A percentile compares a stretch with the other conserved stretches of the same genome.
Evolutionary conservation across 192 early-diverging fungal species (phyloP).

Genomic region (Phycomyces blakesleeanus): DNA sequence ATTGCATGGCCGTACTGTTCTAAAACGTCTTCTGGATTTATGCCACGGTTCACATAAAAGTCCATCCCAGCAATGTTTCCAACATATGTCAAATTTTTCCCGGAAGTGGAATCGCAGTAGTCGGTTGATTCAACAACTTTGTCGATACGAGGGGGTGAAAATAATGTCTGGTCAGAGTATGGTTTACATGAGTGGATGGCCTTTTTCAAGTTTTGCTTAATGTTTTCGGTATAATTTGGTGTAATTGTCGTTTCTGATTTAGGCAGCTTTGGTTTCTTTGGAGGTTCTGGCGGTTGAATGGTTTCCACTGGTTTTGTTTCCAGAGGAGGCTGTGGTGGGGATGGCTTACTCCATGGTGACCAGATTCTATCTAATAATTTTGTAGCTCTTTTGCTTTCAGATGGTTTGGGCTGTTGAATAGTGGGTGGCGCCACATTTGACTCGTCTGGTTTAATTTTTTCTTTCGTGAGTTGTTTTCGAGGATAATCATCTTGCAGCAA

Average conservation of each 20-base stretch:
- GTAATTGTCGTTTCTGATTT: constrained; percentile 26
- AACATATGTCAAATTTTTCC: constrained; percentile 41
- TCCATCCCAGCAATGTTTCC: constrained; percentile 37
- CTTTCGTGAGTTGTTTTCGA: constrained; percentile 11
- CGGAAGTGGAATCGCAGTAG: constrained; percentile 52
- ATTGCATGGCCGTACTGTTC: constrained; percentile 34
- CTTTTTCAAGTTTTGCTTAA: constrained; percentile 28
- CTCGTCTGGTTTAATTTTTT: not conserved
- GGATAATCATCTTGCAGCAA: constrained; percentile 59
- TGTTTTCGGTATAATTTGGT: constrained; percentile 23
- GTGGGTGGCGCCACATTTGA: not conserved
- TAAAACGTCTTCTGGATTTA: constrained; percentile 35
- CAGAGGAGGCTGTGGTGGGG: constrained; percentile 1
- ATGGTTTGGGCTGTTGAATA: not conserved
- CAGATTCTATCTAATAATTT: constrained; percentile 15
- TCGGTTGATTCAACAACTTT: constrained; percentile 19
- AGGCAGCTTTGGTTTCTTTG: constrained; percentile 17
- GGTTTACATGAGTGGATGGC: constrained; percentile 38
- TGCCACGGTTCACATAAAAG: constrained; percentile 30
- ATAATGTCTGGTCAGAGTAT: constrained; percentile 27
- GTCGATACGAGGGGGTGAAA: constrained; percentile 31
- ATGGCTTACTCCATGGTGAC: constrained; percentile 9
- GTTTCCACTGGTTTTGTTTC: not conserved
- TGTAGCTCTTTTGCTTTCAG: not conserved
- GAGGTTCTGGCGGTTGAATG: not conserved